These are phyloP conservation scores for Ustilago crameri DNA, from an alignment of 1,284 basidiomycete genomes.

Conservation along the genomic window DNA sequence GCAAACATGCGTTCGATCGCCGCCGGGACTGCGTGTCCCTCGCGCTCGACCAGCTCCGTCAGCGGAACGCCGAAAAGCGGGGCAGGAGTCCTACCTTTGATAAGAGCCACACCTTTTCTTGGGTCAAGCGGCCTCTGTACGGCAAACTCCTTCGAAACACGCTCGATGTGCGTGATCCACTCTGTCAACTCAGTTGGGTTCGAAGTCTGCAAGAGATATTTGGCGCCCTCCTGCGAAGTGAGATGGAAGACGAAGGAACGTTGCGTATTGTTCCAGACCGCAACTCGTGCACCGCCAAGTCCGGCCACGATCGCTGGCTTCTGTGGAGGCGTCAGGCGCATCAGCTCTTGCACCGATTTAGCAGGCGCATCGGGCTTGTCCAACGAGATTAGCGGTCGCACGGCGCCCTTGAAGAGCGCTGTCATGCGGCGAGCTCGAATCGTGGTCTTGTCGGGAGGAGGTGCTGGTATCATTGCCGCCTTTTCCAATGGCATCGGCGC, in stretches of 20 bases:
- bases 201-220: slow-evolving; percentile 62
- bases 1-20: slow-evolving; percentile 64
- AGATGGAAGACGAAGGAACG: slow-evolving; percentile 63
- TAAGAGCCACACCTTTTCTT: slow-evolving; percentile 16
- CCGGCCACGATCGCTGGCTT: slow-evolving; percentile 53
- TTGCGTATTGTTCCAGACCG: slow-evolving; percentile 62
- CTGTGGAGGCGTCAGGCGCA: slow-evolving; percentile 51
- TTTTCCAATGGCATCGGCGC: slow-evolving; percentile 12
- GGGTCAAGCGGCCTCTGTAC: slow-evolving; percentile 10
- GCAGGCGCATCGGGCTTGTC: slow-evolving; percentile 46
- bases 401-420: slow-evolving; percentile 62
- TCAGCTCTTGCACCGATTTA: slow-evolving; percentile 43
- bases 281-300: slow-evolving; percentile 53
- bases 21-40: slow-evolving; percentile 53
- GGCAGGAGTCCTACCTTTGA: slow-evolving; percentile 15
- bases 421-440: slow-evolving; percentile 62
- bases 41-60: slow-evolving; percentile 50
- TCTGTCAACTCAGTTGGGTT: slow-evolving; percentile 54
- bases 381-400: slow-evolving; percentile 53
- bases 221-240: slow-evolving; percentile 54
- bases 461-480: slow-evolving; percentile 14
- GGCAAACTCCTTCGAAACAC: slow-evolving; percentile 41
- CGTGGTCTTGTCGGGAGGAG: slow-evolving; percentile 44
- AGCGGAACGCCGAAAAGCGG: slow-evolving; percentile 59
- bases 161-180: slow-evolving; percentile 58